Evolutionary conservation across 176 grass and related monocot species (phyloP), one percentile per base, ranked within the genome.

Genomic region (Aechmea fasciata): DNA sequence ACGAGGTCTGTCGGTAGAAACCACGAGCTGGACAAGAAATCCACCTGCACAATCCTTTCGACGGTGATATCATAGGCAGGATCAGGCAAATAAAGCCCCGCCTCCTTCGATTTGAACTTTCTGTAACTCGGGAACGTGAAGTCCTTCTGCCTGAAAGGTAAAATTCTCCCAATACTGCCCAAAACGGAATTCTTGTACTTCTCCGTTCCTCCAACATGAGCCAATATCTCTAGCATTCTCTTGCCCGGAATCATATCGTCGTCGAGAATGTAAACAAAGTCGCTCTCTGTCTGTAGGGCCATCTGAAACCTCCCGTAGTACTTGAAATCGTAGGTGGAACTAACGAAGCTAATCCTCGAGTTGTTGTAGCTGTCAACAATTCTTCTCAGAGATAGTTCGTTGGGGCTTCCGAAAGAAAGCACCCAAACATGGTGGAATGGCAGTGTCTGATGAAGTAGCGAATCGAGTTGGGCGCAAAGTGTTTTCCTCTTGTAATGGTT

Each of bases 241-340:
- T 51, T 63, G 9, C 94, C 94, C 0, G 89, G 89, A 61, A 93
- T 99, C 89, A 99, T 99, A 76, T 99, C 94, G 68, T 99, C 94
- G 53, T 99, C 89, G n/a, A 99, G 75, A 5, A 99, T 70, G 73
- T 99, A 93, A n/a, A 99, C 87, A 77, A 90, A 93, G 66, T 93
- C 94, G 0, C 84, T 78, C 23, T 99, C 89, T 2, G 89, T 82
- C 79, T 99, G 94, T 3, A 99, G 82, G 10, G 94, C 89, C 89
- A 99, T 90, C 77, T 93, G 94, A 75, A 99, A 99, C 0, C 94
- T 80, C n/a, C 94, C 89, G 24, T 99, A 99, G 84, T 99, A 99
- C 79, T 93, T 93, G 89, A 99, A 99, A 79, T 99, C 89, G 68
- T 99, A 88, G 50, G 74, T 82, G 0, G 94, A 99, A 52, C 86